Evolutionary conservation across 352 stramenopile genomes (phyloP).

Genomic region (Vaucheria bursata): DNA sequence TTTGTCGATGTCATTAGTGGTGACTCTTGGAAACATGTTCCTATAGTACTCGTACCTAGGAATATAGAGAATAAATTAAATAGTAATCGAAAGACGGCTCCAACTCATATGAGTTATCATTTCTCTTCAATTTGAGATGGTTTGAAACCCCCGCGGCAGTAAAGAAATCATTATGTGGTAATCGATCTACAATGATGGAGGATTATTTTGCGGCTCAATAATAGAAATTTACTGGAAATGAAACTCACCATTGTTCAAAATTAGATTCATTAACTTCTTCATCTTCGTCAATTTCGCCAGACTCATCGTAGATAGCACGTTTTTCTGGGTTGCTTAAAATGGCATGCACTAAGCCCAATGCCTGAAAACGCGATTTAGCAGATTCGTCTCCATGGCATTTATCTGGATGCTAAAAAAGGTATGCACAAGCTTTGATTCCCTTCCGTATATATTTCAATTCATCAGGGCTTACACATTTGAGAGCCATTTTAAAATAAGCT

Average conservation of each 20-base stretch:
- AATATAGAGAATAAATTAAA: no score
- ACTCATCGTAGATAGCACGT: conserved; percentile 70
- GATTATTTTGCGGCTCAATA: no score
- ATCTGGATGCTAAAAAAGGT: conserved; percentile 65
- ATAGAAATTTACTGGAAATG: neutral
- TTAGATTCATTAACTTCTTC: no score
- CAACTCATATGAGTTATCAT: no score
- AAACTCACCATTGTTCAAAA: neutral
- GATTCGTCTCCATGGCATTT: conserved; percentile 69
- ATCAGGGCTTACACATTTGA: conserved; percentile 62
- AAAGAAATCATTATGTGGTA: no score
- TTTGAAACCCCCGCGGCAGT: no score
- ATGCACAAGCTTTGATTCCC: neutral
- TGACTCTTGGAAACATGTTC: conserved; percentile 72
- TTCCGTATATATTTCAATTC: conserved; percentile 1
- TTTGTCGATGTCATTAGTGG: conserved; percentile 61
- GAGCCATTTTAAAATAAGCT: conserved; percentile 72
- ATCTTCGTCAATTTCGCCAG: conserved; percentile 57
- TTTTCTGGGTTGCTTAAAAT: conserved; percentile 66
- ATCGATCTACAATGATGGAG: no score
- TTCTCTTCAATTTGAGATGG: no score
- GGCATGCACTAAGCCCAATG: conserved; percentile 68
- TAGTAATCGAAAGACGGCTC: no score
- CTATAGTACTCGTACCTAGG: conserved; percentile 71
- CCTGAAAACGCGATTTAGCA: conserved; percentile 70